A percentile compares a stretch with the other conserved stretches of the same genome.
These are phyloP conservation scores for Paramecium caudatum DNA, from an alignment of 73 alveolate species.

Conservation along the genomic window DNA sequence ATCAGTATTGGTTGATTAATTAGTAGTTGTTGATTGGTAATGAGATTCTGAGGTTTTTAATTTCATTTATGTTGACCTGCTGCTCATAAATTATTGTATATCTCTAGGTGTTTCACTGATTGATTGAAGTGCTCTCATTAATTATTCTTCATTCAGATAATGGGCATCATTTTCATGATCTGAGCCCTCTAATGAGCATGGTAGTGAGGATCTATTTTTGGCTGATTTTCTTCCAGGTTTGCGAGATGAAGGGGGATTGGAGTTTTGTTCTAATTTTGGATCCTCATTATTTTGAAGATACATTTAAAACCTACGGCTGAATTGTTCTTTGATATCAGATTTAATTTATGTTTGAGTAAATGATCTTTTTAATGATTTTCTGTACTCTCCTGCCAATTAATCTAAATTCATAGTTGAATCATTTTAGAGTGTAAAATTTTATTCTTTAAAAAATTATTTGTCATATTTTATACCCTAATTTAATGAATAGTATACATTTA, in stretches of 20 bases:
- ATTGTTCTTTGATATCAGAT: constrained; percentile 58
- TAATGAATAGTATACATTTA: background rate
- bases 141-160: constrained; percentile 36
- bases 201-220: constrained; percentile 33
- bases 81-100: background rate
- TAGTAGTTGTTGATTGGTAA: constrained; percentile 31
- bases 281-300: constrained; percentile 2
- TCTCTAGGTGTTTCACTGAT: constrained; percentile 6
- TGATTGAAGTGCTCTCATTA: background rate
- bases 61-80: background rate
- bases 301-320: constrained; percentile 43
- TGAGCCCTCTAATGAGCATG: constrained; percentile 42
- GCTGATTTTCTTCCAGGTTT: constrained; percentile 9
- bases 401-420: background rate
- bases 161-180: constrained; percentile 8
- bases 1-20: constrained; percentile 5
- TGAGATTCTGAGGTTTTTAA: background rate
- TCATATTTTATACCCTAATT: constrained; percentile 62
- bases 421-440: background rate
- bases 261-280: background rate
- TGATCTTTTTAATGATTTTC: constrained; percentile 44
- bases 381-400: constrained; percentile 10
- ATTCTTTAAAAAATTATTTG: constrained; percentile 16
- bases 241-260: background rate
- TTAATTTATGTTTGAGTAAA: background rate